Conservation (phyloP, 116 monocot genomes). For the Zostera marina region DNA sequence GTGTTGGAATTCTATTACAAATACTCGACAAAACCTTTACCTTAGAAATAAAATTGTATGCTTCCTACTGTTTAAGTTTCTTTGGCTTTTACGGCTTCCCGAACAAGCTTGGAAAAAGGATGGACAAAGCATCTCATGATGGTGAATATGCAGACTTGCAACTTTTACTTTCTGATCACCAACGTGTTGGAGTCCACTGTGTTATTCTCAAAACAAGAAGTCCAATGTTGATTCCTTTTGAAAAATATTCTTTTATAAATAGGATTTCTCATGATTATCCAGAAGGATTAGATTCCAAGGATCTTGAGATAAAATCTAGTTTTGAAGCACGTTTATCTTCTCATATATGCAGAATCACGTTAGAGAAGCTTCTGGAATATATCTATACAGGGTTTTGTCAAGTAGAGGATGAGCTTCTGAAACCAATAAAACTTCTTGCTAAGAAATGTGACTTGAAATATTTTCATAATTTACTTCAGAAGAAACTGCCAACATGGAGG, state of each 20-base stretch:
- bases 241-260: constrained; percentile 11
- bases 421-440: constrained; percentile 33
- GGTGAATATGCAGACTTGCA: constrained; percentile 48
- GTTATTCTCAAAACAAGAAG: constrained; percentile 49
- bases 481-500: constrained; percentile 34
- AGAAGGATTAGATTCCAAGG: constrained; percentile 5
- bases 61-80: constrained; percentile 40
- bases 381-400: constrained; percentile 49
- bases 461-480: constrained; percentile 35
- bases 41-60: constrained; percentile 31
- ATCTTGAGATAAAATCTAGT: constrained; percentile 4
- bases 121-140: constrained; percentile 28
- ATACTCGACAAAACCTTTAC: constrained; percentile 25
- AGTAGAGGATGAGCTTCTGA: constrained; percentile 23
- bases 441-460: constrained; percentile 47
- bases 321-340: constrained; percentile 42
- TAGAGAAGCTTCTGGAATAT: constrained; percentile 58
- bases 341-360: constrained; percentile 27
- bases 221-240: constrained; percentile 35
- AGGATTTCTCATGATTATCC: constrained; percentile 5
- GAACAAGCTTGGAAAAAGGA: constrained; percentile 41
- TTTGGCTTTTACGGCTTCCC: constrained; percentile 65
- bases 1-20: constrained; percentile 17
- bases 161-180: constrained; percentile 32
- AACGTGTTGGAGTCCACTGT: constrained; percentile 34